Evolutionary conservation across 2,329 filamentous ascomycete genomes (phyloP), one percentile per base, ranked within the genome.

Genomic region (Sordariomycetes sp.): DNA sequence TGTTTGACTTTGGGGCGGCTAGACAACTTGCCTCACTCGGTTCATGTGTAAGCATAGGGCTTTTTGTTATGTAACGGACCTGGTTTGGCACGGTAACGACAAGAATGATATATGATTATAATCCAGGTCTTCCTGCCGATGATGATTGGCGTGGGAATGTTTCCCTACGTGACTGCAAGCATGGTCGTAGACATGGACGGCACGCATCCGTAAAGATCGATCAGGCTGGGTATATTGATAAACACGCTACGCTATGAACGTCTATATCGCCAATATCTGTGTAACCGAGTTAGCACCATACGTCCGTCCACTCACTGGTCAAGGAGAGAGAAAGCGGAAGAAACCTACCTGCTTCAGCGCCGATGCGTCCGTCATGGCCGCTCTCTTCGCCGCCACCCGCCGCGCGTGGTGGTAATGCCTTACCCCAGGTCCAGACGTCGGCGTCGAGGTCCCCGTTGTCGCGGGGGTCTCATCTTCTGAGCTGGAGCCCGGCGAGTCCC

Each of bases 311-410:
- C n/a, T n/a, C n/a, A n/a, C n/a, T 24, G 22, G 10, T 24, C 6
- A 24, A 8, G 42, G 2, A 22, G 22, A 3, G 42, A 32, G n/a
- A 6, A 20, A 28, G 24, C 8, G 8, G 8, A 24, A 10, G 13
- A 28, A 10, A 10, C 56, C 4, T 57, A 57, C 56, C 56, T 57
- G 56, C 34, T 45, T 54, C 50, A 57, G 28, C 13, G 51, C 56
- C 36, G 56, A 35, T 8, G 56, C 35, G 22, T 57, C 51, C 20
- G 52, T 12, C 52, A 57, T 54, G 24, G 56, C 56, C 4, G 56
- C 51, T 8, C 51, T 36, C 28, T 57, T 57, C 24, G 52, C 52
- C 10, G 56, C 52, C 35, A 57, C 52, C 15, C 36, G 22, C 34
- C 56, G 24, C 34, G 52, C 56, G 39, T 57, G 56, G 39, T 48